phyloP scores from a whole-genome alignment of 148 eudicot genomes.

The Cornus controversa region DNA sequence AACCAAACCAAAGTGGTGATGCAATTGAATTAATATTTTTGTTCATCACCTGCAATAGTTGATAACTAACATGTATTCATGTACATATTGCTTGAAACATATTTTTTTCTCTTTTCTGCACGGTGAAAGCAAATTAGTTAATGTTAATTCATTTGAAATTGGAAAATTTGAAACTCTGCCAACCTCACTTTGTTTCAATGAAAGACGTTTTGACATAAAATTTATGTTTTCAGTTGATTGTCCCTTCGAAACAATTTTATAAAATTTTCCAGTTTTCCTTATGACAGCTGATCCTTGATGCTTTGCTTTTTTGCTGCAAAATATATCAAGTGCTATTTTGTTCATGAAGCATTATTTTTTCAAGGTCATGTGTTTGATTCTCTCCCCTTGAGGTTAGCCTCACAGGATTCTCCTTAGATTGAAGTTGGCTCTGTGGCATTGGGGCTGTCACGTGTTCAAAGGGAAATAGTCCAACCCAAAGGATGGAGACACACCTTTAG shows the following conservation, averaged over 20 bases:
- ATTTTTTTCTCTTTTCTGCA: not conserved
- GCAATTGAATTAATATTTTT: not conserved
- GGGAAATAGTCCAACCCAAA: too few relatives aligned
- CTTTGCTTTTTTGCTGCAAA: not conserved
- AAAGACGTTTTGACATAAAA: not conserved
- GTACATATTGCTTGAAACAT: not conserved
- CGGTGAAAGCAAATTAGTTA: not conserved
- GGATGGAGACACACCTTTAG: too few relatives aligned
- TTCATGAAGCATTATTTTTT: not conserved
- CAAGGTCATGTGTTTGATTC: too few relatives aligned
- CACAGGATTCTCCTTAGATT: too few relatives aligned
- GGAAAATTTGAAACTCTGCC: not conserved
- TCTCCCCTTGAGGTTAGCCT: too few relatives aligned
- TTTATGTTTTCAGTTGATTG: not conserved
- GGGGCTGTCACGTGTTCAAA: too few relatives aligned
- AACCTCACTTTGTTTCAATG: not conserved
- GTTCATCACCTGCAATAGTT: not conserved
- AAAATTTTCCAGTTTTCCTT: not conserved
- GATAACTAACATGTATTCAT: not conserved
- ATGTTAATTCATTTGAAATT: not conserved
- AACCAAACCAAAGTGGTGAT: not conserved
- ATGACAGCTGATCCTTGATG: not conserved
- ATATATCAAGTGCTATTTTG: too few relatives aligned
- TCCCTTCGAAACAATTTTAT: not conserved
- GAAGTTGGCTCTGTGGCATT: too few relatives aligned